phyloP scores from a whole-genome alignment of 2,329 filamentous ascomycete species.

The Ceratocystiopsis sp. region DNA sequence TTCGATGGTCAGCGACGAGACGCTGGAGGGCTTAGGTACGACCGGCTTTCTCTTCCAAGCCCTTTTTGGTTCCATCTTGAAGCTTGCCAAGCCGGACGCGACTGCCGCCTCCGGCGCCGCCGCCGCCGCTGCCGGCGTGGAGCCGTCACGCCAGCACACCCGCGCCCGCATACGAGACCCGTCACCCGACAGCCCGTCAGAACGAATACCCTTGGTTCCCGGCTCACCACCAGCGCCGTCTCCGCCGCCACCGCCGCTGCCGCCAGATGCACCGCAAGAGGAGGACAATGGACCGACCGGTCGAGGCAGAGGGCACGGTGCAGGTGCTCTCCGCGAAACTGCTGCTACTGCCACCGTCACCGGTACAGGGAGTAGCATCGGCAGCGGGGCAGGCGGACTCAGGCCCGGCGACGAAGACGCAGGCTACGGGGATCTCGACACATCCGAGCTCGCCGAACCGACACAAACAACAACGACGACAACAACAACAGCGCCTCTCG shows the following conservation, averaged over 20 bases:
- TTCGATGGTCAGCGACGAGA: slow-evolving; percentile 79
- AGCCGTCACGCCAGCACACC: slow-evolving; percentile 4
- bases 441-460: neutral
- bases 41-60: slow-evolving; percentile 50
- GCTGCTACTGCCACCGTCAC: too few relatives aligned
- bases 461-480: neutral
- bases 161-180: too few relatives aligned
- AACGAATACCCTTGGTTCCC: too few relatives aligned
- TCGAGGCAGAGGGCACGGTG: too few relatives aligned
- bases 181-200: too few relatives aligned
- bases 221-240: neutral
- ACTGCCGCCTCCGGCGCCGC: neutral
- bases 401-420: slow-evolving; percentile 1
- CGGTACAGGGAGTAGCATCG: too few relatives aligned
- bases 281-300: too few relatives aligned
- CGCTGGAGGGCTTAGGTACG: slow-evolving; percentile 88
- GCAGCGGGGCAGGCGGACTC: neutral
- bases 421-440: neutral
- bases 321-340: too few relatives aligned
- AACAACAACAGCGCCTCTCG: neutral
- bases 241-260: neutral
- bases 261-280: neutral
- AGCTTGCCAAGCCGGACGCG: slow-evolving; percentile 32
- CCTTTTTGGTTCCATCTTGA: slow-evolving; percentile 61
- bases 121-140: neutral